These are phyloP conservation scores for Melaleuca alternifolia DNA, from an alignment of 345 rosid genomes.

Conservation along the genomic window DNA sequence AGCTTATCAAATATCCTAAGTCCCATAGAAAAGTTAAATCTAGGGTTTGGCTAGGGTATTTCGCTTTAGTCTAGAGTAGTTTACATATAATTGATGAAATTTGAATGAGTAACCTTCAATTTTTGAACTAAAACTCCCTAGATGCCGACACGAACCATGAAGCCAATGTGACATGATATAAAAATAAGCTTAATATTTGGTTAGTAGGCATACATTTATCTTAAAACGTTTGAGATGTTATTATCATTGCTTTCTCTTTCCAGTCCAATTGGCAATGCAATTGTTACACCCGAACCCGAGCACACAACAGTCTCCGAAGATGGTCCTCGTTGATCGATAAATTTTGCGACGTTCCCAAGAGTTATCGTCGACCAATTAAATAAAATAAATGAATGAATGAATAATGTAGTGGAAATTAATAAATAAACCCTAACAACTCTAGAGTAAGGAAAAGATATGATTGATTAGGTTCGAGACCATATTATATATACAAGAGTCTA, in stretches of 20 bases:
- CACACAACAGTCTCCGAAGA: no score
- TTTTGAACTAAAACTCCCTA: accelerated
- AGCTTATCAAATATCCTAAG: background rate
- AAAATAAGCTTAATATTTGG: background rate
- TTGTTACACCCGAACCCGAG: no score
- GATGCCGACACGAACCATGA: background rate
- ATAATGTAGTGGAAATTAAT: no score
- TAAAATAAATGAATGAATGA: no score
- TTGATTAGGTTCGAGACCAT: no score
- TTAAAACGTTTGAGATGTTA: background rate
- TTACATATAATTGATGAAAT: background rate
- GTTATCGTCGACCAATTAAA: no score
- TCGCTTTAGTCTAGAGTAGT: background rate
- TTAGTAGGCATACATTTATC: accelerated
- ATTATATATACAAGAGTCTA: no score
- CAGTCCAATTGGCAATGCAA: background rate
- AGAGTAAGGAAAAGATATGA: no score
- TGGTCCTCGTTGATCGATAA: no score
- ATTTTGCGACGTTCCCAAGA: no score
- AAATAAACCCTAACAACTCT: no score
- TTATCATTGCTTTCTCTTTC: background rate
- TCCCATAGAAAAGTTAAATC: background rate
- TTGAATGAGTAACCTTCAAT: background rate
- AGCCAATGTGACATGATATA: background rate
- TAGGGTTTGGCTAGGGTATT: background rate